Percentiles rank a stretch among this genome's conserved stretches.
These are phyloP conservation scores for Penicillium daleae DNA, from an alignment of 495 filamentous ascomycete species.

Conservation along the genomic window DNA sequence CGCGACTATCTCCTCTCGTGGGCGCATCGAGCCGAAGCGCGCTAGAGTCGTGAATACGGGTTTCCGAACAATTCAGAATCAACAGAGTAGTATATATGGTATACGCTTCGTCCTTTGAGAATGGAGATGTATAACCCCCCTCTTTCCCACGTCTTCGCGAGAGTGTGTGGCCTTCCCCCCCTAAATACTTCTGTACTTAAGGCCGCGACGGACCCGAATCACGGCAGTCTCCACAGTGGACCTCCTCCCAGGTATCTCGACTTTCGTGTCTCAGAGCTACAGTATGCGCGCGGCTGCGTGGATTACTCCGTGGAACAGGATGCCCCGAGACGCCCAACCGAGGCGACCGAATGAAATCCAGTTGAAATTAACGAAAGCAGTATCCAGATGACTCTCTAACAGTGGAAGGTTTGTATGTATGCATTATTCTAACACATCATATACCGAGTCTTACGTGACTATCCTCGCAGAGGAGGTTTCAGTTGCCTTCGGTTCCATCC, in stretches of 20 bases:
- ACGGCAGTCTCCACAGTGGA: conserved; percentile 32
- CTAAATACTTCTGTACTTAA: background rate
- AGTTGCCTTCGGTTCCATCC: background rate
- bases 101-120: no score
- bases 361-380: background rate
- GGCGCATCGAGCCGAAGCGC: no score
- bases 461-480: background rate
- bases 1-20: no score
- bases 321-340: conserved; percentile 1
- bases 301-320: conserved; percentile 10
- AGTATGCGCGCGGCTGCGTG: conserved; percentile 36
- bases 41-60: no score
- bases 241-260: background rate
- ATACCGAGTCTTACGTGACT: background rate
- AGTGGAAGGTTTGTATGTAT: background rate
- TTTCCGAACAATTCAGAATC: no score
- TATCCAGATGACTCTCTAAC: background rate
- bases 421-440: background rate
- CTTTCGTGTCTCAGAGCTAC: background rate
- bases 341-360: background rate
- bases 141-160: background rate
- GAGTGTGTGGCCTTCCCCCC: no score
- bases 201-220: background rate
- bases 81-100: no score
- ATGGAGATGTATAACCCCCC: background rate